Base-by-base conservation (phyloP, 164 flowering plant species). In the Kalanchoe fedtschenkoi region DNA sequence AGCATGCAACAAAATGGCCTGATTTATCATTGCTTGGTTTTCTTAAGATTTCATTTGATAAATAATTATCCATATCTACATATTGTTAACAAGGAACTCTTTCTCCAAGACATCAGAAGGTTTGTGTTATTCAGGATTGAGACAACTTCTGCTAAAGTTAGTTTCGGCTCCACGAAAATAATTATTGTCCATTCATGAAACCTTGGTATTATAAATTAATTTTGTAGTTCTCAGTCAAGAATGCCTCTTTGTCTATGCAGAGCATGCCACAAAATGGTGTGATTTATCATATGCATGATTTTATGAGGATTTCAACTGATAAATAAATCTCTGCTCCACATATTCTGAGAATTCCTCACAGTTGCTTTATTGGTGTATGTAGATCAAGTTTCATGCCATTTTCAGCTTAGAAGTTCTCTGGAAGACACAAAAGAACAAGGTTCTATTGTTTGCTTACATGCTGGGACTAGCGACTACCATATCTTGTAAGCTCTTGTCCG, bases 401-500 rank as follows among this genome's bases (percentile, higher is more conserved):
- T 87, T 54, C 87, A 79, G 55, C 77, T 91, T 55, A 91, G 79
- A 71, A 91, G 96, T 71, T 72, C 79, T 16, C 63, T 65, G 21
- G 96, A 83, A 69, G 87, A 82, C 46, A 39, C 71, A 60, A 69
- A 81, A 32, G 91, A 85, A 65, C 58, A 71, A 13, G 68, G 69
- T 65, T 81, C 88, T 63, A 75, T 83, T 29, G 69, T 88, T 73
- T 77, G 77, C 73, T 79, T 91, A 80, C 81, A 62, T 28, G 79
- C 96, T 38, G 90, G 95, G 79, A 76, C 77, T 69, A 84, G 89
- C 3, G 89, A 80, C 60, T 81, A 82, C 69, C 93, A 87, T 74
- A 80, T 85, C 60, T 88, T 88, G 96, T 91, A 80, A 85, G 96
- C 72, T 68, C n/a, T 16, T 29, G 33, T 19, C 0, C 3, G 30